These are phyloP conservation scores for Phytomonas serpens DNA, from an alignment of 208 protist genomes.

Conservation along the genomic window DNA sequence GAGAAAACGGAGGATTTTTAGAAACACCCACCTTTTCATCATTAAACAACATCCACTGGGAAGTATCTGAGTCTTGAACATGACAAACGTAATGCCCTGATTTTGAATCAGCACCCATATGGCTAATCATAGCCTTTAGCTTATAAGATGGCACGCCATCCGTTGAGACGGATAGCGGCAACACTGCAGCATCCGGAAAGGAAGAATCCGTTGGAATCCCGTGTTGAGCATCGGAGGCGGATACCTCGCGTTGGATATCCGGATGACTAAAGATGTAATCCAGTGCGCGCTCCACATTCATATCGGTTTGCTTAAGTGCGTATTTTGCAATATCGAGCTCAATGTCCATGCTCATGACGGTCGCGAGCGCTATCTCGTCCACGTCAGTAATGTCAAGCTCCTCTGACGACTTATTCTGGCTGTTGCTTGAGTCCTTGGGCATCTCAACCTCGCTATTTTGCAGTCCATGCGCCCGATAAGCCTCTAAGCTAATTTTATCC, in stretches of 20 bases:
- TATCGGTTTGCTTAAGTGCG: conserved; percentile 80
- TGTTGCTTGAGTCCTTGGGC: conserved; percentile 13
- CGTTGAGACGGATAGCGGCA: conserved; percentile 11
- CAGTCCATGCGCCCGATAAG: conserved; percentile 45
- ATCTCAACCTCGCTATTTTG: conserved; percentile 57
- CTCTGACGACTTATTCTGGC: not conserved
- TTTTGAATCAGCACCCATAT: conserved; percentile 84
- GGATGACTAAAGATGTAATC: conserved; percentile 96
- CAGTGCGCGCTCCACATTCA: conserved; percentile 91
- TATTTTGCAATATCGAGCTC: conserved; percentile 52
- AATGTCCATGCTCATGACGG: conserved; percentile 87
- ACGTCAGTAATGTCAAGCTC: conserved; percentile 15
- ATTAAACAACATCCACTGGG: conserved; percentile 93
- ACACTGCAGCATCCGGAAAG: not conserved
- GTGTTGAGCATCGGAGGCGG: conserved; percentile 2
- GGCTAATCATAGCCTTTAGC: conserved; percentile 85
- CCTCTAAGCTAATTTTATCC: conserved; percentile 45
- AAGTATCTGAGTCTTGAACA: conserved; percentile 55
- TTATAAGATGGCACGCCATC: conserved; percentile 61
- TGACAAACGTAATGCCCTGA: conserved; percentile 91
- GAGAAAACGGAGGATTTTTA: conserved; percentile 79
- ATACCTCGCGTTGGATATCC: conserved; percentile 53
- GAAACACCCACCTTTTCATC: conserved; percentile 92
- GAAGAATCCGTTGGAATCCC: not conserved
- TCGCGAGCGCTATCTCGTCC: conserved; percentile 71